A percentile compares a stretch with the other conserved stretches of the same genome.
These are phyloP conservation scores for Mycena venus DNA, from an alignment of 768 basidiomycete species.

Conservation along the genomic window DNA sequence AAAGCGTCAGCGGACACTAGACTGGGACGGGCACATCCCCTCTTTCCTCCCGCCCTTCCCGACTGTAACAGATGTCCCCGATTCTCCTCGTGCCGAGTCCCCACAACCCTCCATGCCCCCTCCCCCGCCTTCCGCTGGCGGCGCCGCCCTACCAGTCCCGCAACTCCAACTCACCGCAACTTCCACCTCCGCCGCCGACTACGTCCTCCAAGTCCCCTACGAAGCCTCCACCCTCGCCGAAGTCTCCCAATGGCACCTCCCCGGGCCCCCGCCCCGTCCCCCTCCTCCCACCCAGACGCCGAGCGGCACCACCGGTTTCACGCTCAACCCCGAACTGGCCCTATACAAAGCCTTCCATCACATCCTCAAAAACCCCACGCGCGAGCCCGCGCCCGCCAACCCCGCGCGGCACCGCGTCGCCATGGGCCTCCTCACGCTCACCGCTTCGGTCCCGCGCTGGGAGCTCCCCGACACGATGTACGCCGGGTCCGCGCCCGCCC, in stretches of 20 bases:
- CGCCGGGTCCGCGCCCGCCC: conserved; percentile 67
- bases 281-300: conserved; percentile 45
- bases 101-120: conserved; percentile 49
- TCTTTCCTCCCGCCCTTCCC: conserved; percentile 81
- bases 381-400: conserved; percentile 59
- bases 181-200: conserved; percentile 71
- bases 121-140: conserved; percentile 41
- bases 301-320: conserved; percentile 43
- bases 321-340: conserved; percentile 71
- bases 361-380: conserved; percentile 74
- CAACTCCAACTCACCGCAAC: conserved; percentile 62
- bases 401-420: conserved; percentile 82
- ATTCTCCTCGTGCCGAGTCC: conserved; percentile 49
- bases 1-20: conserved; percentile 68
- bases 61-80: conserved; percentile 45
- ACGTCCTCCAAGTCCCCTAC: conserved; percentile 80
- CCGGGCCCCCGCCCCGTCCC: conserved; percentile 50
- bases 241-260: conserved; percentile 79
- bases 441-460: conserved; percentile 74
- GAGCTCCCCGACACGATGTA: conserved; percentile 77
- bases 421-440: conserved; percentile 73
- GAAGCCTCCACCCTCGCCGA: conserved; percentile 77
- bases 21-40: conserved; percentile 75
- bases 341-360: conserved; percentile 82
- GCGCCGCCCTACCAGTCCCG: conserved; percentile 54